Conservation (phyloP, 108 stramenopile species). For the Seminavis robusta region DNA sequence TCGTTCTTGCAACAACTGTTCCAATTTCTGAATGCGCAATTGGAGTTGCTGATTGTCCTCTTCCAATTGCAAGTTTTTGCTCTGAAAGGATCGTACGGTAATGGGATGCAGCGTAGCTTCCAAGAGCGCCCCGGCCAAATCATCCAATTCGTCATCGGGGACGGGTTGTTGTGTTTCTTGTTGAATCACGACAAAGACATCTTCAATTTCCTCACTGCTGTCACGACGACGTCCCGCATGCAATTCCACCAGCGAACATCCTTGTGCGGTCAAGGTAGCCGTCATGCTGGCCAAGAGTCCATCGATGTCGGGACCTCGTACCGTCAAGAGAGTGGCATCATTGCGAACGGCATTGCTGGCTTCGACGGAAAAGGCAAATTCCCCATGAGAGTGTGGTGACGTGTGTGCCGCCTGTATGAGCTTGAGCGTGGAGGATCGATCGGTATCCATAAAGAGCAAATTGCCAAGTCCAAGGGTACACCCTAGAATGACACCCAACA, state of each 20-base stretch:
- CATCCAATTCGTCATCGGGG: constrained; percentile 59
- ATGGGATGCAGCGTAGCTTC: constrained; percentile 53
- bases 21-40: constrained; percentile 42
- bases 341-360: constrained; percentile 44
- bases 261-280: constrained; percentile 36
- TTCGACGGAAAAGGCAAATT: constrained; percentile 62
- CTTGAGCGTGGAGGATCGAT: constrained; percentile 52
- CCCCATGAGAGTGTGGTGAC: no score
- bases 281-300: constrained; percentile 68
- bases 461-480: constrained; percentile 65
- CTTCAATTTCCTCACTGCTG: constrained; percentile 24
- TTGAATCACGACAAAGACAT: constrained; percentile 53
- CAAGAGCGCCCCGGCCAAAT: constrained; percentile 39
- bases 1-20: constrained; percentile 31
- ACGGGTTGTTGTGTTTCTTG: constrained; percentile 36
- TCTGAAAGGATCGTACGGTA: constrained; percentile 36
- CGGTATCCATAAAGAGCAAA: constrained; percentile 68
- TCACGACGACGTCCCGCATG: constrained; percentile 27
- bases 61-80: constrained; percentile 48
- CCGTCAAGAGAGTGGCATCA: constrained; percentile 48
- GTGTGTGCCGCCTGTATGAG: constrained; percentile 51
- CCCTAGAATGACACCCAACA: constrained; percentile 55
- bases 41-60: constrained; percentile 35
- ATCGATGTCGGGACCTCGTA: constrained; percentile 67
- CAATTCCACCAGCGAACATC: constrained; percentile 59